Percentiles rank a stretch among this genome's conserved stretches.
phyloP scores from a whole-genome alignment of 306 rosid species.

The Canavalia gladiata region DNA sequence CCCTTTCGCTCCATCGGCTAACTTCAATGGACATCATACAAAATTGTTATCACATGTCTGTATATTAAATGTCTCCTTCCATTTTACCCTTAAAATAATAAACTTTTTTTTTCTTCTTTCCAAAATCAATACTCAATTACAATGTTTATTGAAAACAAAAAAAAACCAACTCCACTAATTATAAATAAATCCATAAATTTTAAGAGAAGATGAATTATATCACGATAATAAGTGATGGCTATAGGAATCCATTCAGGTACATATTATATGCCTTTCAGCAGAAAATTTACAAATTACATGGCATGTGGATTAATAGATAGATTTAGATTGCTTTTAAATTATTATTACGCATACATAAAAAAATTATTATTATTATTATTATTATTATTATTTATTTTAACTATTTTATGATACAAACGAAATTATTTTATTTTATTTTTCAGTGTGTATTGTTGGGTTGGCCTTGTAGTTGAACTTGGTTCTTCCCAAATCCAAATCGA shows the following conservation, averaged over 20 bases:
- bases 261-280: not conserved
- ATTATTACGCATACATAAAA: not conserved
- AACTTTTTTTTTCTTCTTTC: not conserved
- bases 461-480: slow-evolving; percentile 46
- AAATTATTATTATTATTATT: not conserved
- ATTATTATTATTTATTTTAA: not conserved
- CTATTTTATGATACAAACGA: not conserved
- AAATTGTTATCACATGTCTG: not conserved
- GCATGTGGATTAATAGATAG: not conserved
- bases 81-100: not conserved
- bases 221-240: not conserved
- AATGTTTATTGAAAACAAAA: not conserved
- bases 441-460: slow-evolving; percentile 42
- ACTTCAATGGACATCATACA: not conserved
- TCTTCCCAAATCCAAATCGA: slow-evolving; percentile 53
- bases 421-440: slow-evolving; percentile 31
- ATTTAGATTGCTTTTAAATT: not conserved
- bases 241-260: not conserved
- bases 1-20: not conserved
- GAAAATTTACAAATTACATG: not conserved
- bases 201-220: not conserved
- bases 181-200: not conserved
- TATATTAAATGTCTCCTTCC: not conserved
- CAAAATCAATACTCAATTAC: not conserved
- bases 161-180: not conserved